Percentiles rank a stretch among this genome's conserved stretches.
phyloP scores from a whole-genome alignment of 2,329 filamentous ascomycete genomes.

The Neodidymelliopsis sp. region DNA sequence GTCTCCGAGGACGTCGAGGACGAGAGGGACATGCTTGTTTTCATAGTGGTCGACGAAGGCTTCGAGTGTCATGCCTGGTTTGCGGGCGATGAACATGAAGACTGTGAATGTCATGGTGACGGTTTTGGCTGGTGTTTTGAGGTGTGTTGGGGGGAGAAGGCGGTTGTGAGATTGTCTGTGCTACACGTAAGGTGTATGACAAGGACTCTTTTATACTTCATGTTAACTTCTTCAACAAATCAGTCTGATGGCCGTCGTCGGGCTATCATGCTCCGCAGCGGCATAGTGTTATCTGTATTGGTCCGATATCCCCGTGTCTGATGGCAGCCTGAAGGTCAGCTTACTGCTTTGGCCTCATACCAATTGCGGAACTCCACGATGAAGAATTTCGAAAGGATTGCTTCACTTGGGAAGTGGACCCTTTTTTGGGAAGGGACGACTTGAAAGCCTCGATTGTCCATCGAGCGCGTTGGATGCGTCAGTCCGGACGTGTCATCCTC shows the following conservation, averaged over 20 bases:
- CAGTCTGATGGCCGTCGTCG: background rate
- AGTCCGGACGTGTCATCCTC: too few relatives aligned
- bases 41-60: conserved; percentile 36
- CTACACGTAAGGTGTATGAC: background rate
- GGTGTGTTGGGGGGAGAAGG: background rate
- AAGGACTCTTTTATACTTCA: background rate
- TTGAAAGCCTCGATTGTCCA: too few relatives aligned
- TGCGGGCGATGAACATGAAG: conserved; percentile 28
- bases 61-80: conserved; percentile 23
- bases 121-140: background rate
- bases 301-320: too few relatives aligned
- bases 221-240: background rate
- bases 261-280: background rate
- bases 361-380: too few relatives aligned
- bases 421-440: too few relatives aligned
- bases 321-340: too few relatives aligned
- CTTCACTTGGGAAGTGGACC: too few relatives aligned
- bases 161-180: background rate
- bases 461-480: too few relatives aligned
- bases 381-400: too few relatives aligned
- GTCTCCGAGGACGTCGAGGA: conserved; percentile 28
- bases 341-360: too few relatives aligned
- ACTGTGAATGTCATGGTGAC: conserved; percentile 28
- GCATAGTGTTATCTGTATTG: too few relatives aligned
- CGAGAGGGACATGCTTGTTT: conserved; percentile 30